A percentile compares a stretch with the other conserved stretches of the same genome.
phyloP scores from a whole-genome alignment of 805 yeast species.

The Jamesozyma gamospora region DNA sequence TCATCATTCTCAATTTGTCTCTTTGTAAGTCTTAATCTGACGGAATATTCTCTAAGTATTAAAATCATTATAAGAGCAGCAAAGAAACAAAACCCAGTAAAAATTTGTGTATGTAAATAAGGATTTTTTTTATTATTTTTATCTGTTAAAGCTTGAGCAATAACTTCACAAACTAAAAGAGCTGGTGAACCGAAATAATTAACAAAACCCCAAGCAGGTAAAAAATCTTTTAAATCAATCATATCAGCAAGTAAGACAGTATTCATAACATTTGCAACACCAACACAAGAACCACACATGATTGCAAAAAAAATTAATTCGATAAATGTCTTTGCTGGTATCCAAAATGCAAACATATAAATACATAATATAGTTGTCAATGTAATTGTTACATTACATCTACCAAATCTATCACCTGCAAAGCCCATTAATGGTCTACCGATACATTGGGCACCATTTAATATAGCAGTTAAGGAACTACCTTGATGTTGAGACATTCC shows the following conservation, averaged over 20 bases:
- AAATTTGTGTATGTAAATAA: slow-evolving; percentile 49
- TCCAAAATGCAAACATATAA: slow-evolving; percentile 40
- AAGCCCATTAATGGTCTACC: slow-evolving; percentile 43
- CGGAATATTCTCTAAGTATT: slow-evolving; percentile 43
- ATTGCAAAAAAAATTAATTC: slow-evolving; percentile 35
- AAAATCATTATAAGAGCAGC: slow-evolving; percentile 35
- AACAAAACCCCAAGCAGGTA: slow-evolving; percentile 33
- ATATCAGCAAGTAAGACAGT: slow-evolving; percentile 35
- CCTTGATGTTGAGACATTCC: slow-evolving; percentile 40
- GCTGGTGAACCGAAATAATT: slow-evolving; percentile 26
- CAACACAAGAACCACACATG: slow-evolving; percentile 36
- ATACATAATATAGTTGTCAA: slow-evolving; percentile 31
- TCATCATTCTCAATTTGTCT: slow-evolving; percentile 4
- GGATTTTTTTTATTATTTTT: slow-evolving; percentile 30
- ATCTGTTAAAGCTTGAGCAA: slow-evolving; percentile 42
- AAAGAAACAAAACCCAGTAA: slow-evolving; percentile 44
- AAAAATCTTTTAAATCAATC: slow-evolving; percentile 30
- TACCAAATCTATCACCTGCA: slow-evolving; percentile 37
- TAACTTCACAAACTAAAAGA: slow-evolving; percentile 41
- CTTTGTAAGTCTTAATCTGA: slow-evolving; percentile 31
- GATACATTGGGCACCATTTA: slow-evolving; percentile 38
- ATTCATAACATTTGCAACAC: slow-evolving; percentile 37
- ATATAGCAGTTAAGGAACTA: slow-evolving; percentile 35
- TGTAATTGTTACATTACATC: slow-evolving; percentile 36
- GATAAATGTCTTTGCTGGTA: slow-evolving; percentile 34